These are phyloP conservation scores for Botrytis porri DNA, from an alignment of 2,329 filamentous ascomycete species.

Conservation along the genomic window DNA sequence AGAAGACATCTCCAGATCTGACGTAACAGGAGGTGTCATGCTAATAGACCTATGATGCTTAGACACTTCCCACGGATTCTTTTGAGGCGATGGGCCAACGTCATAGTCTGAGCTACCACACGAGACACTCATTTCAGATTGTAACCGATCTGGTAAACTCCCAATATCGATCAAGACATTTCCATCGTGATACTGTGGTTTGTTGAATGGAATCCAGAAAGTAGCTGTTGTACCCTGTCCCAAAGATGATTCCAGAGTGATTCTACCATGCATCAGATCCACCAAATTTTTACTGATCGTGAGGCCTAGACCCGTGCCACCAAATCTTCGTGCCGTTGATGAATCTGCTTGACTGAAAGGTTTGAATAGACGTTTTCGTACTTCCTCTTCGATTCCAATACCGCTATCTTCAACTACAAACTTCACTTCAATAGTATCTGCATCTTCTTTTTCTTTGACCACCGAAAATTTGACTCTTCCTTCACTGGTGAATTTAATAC, in stretches of 20 bases:
- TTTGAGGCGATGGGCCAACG: constrained; percentile 42
- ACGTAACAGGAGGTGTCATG: constrained; percentile 36
- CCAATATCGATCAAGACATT: constrained; percentile 58
- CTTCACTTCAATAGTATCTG: constrained; percentile 63
- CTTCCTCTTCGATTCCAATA: constrained; percentile 77
- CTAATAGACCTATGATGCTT: constrained; percentile 24
- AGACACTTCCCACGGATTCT: constrained; percentile 29
- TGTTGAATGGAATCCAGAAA: constrained; percentile 76
- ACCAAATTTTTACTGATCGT: constrained; percentile 80
- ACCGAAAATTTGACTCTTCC: constrained; percentile 67
- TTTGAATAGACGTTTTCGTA: constrained; percentile 69
- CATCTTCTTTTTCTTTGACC: constrained; percentile 59
- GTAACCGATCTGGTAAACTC: constrained; percentile 64
- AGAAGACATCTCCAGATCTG: constrained; percentile 50
- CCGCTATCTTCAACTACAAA: constrained; percentile 76
- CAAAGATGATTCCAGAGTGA: constrained; percentile 64
- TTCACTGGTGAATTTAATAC: constrained; percentile 70
- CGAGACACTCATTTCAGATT: constrained; percentile 61
- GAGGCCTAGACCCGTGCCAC: constrained; percentile 73
- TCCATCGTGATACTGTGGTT: constrained; percentile 53
- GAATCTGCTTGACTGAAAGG: constrained; percentile 81
- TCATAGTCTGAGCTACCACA: constrained; percentile 65
- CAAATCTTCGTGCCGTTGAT: constrained; percentile 74
- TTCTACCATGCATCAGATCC: constrained; percentile 75
- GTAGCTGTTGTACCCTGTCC: constrained; percentile 70